Evolutionary conservation across 148 eudicot genomes (phyloP).

Genomic region (Rheum nobile): DNA sequence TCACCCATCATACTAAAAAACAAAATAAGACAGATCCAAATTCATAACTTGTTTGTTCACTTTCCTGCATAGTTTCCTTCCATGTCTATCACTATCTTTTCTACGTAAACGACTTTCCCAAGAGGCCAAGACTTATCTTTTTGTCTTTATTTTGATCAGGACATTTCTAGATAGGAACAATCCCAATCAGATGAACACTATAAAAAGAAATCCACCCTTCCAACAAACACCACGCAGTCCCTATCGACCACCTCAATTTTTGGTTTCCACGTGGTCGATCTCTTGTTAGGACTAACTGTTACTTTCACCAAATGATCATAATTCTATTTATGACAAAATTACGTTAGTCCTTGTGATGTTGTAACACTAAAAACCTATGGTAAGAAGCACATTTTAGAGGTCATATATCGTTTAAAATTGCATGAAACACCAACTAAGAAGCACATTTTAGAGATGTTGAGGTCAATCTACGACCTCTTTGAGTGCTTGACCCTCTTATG

Average conservation of each 20-base stretch:
- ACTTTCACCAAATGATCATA: neutral
- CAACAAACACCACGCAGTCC: neutral
- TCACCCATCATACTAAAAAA: too few relatives aligned
- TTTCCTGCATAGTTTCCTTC: too few relatives aligned
- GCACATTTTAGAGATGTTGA: too few relatives aligned
- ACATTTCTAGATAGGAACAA: constrained; percentile 2
- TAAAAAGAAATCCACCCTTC: neutral
- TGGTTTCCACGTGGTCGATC: too few relatives aligned
- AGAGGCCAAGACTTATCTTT: neutral
- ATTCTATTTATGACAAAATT: neutral
- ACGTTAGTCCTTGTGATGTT: neutral
- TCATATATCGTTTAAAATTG: too few relatives aligned
- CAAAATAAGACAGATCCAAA: too few relatives aligned
- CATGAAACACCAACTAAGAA: too few relatives aligned
- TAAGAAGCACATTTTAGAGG: too few relatives aligned
- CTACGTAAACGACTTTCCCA: neutral
- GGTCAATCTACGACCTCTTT: too few relatives aligned
- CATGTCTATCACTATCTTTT: neutral
- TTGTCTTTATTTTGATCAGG: neutral
- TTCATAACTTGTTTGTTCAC: neutral
- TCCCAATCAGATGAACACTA: neutral
- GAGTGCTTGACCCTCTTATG: too few relatives aligned
- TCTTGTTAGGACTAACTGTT: neutral
- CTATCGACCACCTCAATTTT: too few relatives aligned
- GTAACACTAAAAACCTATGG: neutral